A percentile compares a stretch with the other conserved stretches of the same genome.
Conservation (phyloP, 1,284 basidiomycete genomes). For the Ustilago trichophora region DNA sequence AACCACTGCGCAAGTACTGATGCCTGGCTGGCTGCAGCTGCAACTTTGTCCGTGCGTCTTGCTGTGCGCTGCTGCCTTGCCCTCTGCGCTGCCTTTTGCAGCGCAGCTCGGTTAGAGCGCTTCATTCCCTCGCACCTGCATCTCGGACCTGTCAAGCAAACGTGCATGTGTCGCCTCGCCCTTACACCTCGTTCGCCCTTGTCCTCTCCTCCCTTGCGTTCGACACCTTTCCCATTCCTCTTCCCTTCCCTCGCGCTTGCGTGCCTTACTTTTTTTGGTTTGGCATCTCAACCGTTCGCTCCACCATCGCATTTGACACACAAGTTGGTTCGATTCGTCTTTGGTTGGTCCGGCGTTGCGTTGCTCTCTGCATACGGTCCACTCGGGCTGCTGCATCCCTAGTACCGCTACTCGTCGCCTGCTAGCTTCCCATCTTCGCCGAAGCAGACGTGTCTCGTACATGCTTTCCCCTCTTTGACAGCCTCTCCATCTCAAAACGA, state of each 20-base stretch:
- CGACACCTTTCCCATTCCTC: neutral
- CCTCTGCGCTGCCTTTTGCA: no score
- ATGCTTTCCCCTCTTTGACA: no score
- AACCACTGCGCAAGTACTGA: no score
- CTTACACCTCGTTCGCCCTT: slow-evolving; percentile 3
- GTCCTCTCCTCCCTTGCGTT: slow-evolving; percentile 14
- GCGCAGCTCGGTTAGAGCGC: slow-evolving; percentile 34
- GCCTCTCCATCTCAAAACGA: slow-evolving; percentile 5
- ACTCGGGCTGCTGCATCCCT: slow-evolving; percentile 2
- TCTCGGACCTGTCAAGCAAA: slow-evolving; percentile 52
- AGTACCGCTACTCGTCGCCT: neutral
- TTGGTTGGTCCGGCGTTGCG: slow-evolving; percentile 19
- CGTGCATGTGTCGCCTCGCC: slow-evolving; percentile 36
- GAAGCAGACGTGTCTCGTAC: slow-evolving; percentile 20
- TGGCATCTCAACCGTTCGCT: neutral
- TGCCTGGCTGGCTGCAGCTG: neutral
- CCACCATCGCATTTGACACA: neutral
- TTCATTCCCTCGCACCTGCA: slow-evolving; percentile 46
- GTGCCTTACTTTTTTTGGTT: slow-evolving; percentile 7
- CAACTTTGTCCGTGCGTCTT: slow-evolving; percentile 2
- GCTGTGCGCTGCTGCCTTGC: no score
- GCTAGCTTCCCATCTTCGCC: slow-evolving; percentile 22
- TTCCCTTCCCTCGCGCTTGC: neutral
- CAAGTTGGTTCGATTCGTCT: neutral
- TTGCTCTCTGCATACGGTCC: neutral